Percentiles rank a stretch among this genome's conserved stretches.
Conservation (phyloP, 495 filamentous ascomycete genomes). For the Tuber aestivum region DNA sequence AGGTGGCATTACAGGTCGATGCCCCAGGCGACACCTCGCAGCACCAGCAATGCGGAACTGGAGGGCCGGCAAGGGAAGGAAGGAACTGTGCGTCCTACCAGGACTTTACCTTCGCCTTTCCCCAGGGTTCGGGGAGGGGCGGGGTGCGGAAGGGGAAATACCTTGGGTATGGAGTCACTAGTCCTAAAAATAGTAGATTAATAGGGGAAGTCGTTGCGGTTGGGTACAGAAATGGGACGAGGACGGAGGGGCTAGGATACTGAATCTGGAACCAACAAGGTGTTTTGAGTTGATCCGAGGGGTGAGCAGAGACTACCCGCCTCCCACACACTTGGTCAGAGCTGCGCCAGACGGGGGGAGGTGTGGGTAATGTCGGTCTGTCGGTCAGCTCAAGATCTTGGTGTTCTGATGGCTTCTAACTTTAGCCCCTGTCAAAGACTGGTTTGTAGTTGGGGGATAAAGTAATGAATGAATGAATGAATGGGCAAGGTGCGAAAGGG, state of each 20-base stretch:
- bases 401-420: not conserved
- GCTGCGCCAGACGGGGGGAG: constrained; percentile 11
- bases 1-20: constrained; percentile 16
- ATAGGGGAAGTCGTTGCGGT: constrained; percentile 33
- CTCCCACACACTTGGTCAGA: constrained; percentile 36
- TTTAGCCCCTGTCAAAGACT: not conserved
- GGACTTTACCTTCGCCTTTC: constrained; percentile 25
- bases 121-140: constrained; percentile 16
- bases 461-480: too few species aligned
- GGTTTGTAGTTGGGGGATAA: not conserved
- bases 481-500: not conserved
- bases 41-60: constrained; percentile 16
- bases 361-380: not conserved
- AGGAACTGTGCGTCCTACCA: constrained; percentile 25
- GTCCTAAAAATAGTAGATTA: constrained; percentile 12
- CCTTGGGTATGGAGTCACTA: not conserved
- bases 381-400: not conserved
- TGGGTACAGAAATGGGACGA: constrained; percentile 8
- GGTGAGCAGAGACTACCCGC: constrained; percentile 15
- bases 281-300: constrained; percentile 29
- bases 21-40: constrained; percentile 15
- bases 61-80: too few species aligned
- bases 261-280: constrained; percentile 24
- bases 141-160: constrained; percentile 23
- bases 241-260: constrained; percentile 13